Evolutionary conservation across 106 monocot genomes (phyloP), one percentile per base, ranked within the genome.

Genomic region (Acorus gramineus): DNA sequence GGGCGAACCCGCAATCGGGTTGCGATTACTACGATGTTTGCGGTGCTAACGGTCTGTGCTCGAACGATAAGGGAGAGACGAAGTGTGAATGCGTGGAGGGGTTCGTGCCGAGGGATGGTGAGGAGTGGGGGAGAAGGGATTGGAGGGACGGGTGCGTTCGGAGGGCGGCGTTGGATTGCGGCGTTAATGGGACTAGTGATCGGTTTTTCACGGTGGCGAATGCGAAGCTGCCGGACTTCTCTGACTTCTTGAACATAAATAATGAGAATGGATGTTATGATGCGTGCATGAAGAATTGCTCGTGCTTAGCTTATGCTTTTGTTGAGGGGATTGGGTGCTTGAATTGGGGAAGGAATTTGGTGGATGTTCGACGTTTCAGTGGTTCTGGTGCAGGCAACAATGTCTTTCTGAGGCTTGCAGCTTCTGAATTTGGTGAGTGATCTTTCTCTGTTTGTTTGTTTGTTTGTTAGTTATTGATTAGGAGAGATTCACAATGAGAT

Each of bases 261-360:
- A 56, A 81, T 7, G 60, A 69, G 4, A 44, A 77, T 28, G 28
- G 28, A 44, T 86, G 86, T 61, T 46, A 52, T 10, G 4, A 11
- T 7, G 55, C 10, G 63, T 89, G 89, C 57, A 66, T 69, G 59
- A 55, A 1, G n/a, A 85, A 77, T 64, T 85, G 85, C 71, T 79
- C 76, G 8, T 89, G 89, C 63, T 68, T 54, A 4, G 89, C 79
- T 3, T 89, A 78, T 65, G 81, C 89, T 0, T 49, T 4, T 44
- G 77, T 75, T 2, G 55, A 81, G 62, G 75, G 76, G 2, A 77
- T 51, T 7, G 79, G 89, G 46, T 89, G 89, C 76, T 44, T 85
- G 6, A 72, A 71, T 14, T 89, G 89, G 89, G 50, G 28, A 28
- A 28, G 28, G 28, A 1, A 28, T 28, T 28, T 28, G 28, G 28